Conservation (phyloP, 306 rosid genomes). For the Cicer pinnatifidum region DNA sequence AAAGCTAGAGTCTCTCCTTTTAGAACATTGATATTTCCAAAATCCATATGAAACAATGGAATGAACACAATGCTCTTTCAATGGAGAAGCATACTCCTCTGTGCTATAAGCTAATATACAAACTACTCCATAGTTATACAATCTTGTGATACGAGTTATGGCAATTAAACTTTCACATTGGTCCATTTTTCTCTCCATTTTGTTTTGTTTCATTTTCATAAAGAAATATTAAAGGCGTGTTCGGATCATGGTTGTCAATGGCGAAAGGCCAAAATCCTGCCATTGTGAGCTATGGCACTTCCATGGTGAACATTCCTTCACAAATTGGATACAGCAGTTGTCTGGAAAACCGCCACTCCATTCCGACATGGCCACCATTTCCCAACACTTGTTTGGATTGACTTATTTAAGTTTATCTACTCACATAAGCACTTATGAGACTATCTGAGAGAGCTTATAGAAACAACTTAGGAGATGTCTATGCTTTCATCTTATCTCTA, state of each 20-base stretch:
- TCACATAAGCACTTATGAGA: too few relatives aligned
- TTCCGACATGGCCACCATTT: too few relatives aligned
- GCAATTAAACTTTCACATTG: background rate
- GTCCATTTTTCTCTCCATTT: background rate
- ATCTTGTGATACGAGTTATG: background rate
- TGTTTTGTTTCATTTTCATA: background rate
- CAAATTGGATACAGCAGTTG: too few relatives aligned
- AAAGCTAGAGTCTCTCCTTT: background rate
- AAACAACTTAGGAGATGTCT: too few relatives aligned
- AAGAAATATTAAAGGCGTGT: background rate
- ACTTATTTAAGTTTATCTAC: too few relatives aligned
- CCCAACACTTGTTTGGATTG: too few relatives aligned
- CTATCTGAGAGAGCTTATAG: too few relatives aligned
- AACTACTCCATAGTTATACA: background rate
- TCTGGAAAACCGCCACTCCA: too few relatives aligned
- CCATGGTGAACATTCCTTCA: too few relatives aligned
- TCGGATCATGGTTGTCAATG: background rate
- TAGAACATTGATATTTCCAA: background rate
- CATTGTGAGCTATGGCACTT: too few relatives aligned
- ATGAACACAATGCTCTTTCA: slow-evolving; percentile 10
- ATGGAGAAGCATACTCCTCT: background rate
- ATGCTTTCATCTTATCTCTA: too few relatives aligned
- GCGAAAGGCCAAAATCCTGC: too few relatives aligned
- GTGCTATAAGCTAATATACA: background rate
- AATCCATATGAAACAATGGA: background rate